Conservation (phyloP, 1,284 basidiomycete species). For the Trichosporon coremiiforme region DNA sequence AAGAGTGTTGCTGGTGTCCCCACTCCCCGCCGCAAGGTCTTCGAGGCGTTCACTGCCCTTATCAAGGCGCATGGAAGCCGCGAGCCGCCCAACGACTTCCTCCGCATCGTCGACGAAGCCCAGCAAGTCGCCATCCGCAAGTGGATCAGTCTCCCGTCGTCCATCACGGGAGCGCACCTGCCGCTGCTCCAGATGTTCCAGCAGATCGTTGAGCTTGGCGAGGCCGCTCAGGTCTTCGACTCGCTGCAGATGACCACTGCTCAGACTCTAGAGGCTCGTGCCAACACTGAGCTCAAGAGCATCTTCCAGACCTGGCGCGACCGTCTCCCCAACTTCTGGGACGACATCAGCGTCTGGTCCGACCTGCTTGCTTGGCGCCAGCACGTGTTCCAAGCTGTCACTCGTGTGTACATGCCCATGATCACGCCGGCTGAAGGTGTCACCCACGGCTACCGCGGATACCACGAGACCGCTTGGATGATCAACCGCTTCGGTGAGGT, state of each 20-base stretch:
- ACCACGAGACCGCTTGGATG: slow-evolving; percentile 99
- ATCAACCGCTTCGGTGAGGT: slow-evolving; percentile 99
- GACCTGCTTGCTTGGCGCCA: slow-evolving; percentile 98
- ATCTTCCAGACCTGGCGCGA: slow-evolving; percentile 97
- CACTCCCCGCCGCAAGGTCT: slow-evolving; percentile 91
- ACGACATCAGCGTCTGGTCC: slow-evolving; percentile 99
- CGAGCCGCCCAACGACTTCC: slow-evolving; percentile 66
- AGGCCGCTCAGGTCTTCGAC: slow-evolving; percentile 92
- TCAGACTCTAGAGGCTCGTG: slow-evolving; percentile 86
- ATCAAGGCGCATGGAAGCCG: slow-evolving; percentile 60
- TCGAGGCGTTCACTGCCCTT: slow-evolving; percentile 91
- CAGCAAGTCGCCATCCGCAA: slow-evolving; percentile 96
- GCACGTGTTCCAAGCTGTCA: slow-evolving; percentile 88
- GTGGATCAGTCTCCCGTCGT: slow-evolving; percentile 86
- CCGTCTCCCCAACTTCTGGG: slow-evolving; percentile 90
- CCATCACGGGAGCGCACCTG: slow-evolving; percentile 87
- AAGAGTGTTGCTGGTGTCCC: slow-evolving; percentile 77
- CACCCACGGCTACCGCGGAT: slow-evolving; percentile 96
- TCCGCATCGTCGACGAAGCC: slow-evolving; percentile 87
- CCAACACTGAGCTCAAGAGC: slow-evolving; percentile 89
- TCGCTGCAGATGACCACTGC: slow-evolving; percentile 84
- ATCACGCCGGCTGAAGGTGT: slow-evolving; percentile 62
- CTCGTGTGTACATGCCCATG: slow-evolving; percentile 92
- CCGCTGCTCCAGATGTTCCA: slow-evolving; percentile 97
- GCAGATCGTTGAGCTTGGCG: slow-evolving; percentile 96